A percentile compares a stretch with the other conserved stretches of the same genome.
Evolutionary conservation across 2,329 filamentous ascomycete species (phyloP).

Genomic region (Didymella glomerata): DNA sequence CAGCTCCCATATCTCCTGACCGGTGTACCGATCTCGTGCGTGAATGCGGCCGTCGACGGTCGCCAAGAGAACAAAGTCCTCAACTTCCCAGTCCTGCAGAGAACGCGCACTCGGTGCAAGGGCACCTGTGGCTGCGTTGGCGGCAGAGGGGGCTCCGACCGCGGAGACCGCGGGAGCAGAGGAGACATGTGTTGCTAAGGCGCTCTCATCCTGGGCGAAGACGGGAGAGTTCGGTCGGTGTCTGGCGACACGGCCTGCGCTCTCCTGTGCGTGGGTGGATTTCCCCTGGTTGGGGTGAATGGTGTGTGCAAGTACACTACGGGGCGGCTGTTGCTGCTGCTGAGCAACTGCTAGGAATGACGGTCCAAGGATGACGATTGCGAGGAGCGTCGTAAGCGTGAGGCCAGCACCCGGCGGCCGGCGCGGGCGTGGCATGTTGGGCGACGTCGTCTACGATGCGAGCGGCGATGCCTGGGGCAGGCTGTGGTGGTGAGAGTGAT

Average conservation of each 20-base stretch:
- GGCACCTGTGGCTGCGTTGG: slow-evolving; percentile 58
- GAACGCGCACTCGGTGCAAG: slow-evolving; percentile 82
- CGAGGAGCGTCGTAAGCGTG: slow-evolving; percentile 46
- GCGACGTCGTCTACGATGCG: slow-evolving; percentile 31
- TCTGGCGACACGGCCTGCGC: slow-evolving; percentile 29
- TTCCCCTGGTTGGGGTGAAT: slow-evolving; percentile 32
- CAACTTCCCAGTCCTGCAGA: slow-evolving; percentile 99
- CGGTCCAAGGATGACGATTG: slow-evolving; percentile 48
- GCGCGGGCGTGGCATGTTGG: slow-evolving; percentile 51
- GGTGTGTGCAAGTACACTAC: slow-evolving; percentile 29
- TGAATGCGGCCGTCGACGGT: slow-evolving; percentile 98
- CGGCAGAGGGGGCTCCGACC: slow-evolving; percentile 91
- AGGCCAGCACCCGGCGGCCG: slow-evolving; percentile 52
- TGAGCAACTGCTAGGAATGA: slow-evolving; percentile 50
- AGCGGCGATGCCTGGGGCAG: slow-evolving; percentile 39
- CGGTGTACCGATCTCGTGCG: slow-evolving; percentile 87
- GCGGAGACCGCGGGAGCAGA: slow-evolving; percentile 84
- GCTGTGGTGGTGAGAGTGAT: slow-evolving; percentile 41
- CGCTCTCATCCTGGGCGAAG: slow-evolving; percentile 76
- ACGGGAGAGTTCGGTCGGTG: slow-evolving; percentile 40
- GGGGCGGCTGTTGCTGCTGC: slow-evolving; percentile 52
- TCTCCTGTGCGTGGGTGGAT: slow-evolving; percentile 28
- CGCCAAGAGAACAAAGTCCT: slow-evolving; percentile 99
- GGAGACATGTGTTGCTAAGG: slow-evolving; percentile 81
- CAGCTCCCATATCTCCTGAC: slow-evolving; percentile 84